A percentile compares a stretch with the other conserved stretches of the same genome.
phyloP scores from a whole-genome alignment of 495 filamentous ascomycete species.

The Polyplosphaeria fusca region DNA sequence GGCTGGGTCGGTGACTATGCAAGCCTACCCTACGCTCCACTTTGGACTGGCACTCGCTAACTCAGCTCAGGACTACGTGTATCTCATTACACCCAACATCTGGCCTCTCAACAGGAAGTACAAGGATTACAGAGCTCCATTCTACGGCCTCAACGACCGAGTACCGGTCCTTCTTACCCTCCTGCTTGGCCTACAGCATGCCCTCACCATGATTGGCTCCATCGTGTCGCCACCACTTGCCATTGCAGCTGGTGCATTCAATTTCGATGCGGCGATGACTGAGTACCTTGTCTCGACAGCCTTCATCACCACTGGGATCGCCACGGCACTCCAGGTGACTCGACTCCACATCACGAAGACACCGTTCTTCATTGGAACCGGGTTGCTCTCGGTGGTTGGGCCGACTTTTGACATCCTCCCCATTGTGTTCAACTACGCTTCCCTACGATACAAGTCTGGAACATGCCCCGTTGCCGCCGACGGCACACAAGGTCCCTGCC shows the following conservation, averaged over 20 bases:
- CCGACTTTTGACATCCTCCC: slow-evolving; percentile 45
- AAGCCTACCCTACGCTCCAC: background rate
- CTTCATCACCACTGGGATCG: slow-evolving; percentile 44
- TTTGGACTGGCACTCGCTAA: background rate
- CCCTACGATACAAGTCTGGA: slow-evolving; percentile 39
- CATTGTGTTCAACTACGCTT: slow-evolving; percentile 42
- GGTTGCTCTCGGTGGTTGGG: slow-evolving; percentile 43
- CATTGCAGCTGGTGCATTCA: slow-evolving; percentile 42
- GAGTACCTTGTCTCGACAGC: slow-evolving; percentile 43
- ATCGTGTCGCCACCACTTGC: slow-evolving; percentile 44
- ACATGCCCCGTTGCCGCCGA: slow-evolving; percentile 32
- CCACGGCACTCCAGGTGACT: slow-evolving; percentile 43
- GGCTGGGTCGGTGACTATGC: slow-evolving; percentile 13
- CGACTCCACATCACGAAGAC: slow-evolving; percentile 42
- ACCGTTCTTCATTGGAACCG: slow-evolving; percentile 44
- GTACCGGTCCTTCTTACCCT: slow-evolving; percentile 43
- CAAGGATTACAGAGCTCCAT: slow-evolving; percentile 40
- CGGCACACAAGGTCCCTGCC: slow-evolving; percentile 40
- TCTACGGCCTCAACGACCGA: slow-evolving; percentile 44
- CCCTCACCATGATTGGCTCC: slow-evolving; percentile 38
- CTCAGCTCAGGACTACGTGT: slow-evolving; percentile 38
- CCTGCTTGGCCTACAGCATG: slow-evolving; percentile 43
- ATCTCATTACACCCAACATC: slow-evolving; percentile 46
- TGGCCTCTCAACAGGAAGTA: slow-evolving; percentile 42
- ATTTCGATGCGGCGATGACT: slow-evolving; percentile 37